Base-by-base conservation (phyloP, 1,284 basidiomycete genomes). In the Termitomyces sp. region DNA sequence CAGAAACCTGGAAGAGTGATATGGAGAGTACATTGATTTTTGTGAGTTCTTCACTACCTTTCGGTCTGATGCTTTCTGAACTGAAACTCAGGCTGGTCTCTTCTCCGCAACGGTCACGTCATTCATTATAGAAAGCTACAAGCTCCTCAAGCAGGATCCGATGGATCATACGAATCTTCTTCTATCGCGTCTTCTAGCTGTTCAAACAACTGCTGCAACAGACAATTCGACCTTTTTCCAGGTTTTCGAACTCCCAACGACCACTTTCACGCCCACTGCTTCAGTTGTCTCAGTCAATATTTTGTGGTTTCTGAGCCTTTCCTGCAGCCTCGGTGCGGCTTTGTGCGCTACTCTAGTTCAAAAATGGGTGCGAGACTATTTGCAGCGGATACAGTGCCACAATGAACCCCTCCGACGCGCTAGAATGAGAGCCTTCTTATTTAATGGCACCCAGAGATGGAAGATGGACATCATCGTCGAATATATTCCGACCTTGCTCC, bases 1-100 rank as follows among this genome's bases (percentile, higher is more conserved):
- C 49, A 31, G 57, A 53, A 36, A 41, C 52, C 28, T 59, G 57
- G 57, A 58, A 58, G 19, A 31, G 21, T 17, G 57, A 61, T 19
- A 56, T 57, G 46, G 52, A 61, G n/a, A 52, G 43, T 24, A 50
- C 50, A 9, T 31, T 59, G 9, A 58, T 61, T 26, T 61, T 61
- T 43, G 57, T 61, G 33, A 40, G 54, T 10, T 13, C 42, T 7
- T 12, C 4, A 5, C 9, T 17, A 19, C 3, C 15, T n/a, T 19
- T 40, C 9, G 8, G 24, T 5, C 15, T 24, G 8, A 40, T 5
- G 7, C 30, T 17, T 10, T n/a, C 7, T 24, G 8, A 33, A 26
- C 9, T 10, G 26, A 31, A 19, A 33, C n/a, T 19, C 33, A 60
- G 56, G 53, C 58, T 41, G 57, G 56, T 54, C 50, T 60, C 15